Conservation (phyloP, 169 alveolate genomes). For the Babesia bovis region DNA sequence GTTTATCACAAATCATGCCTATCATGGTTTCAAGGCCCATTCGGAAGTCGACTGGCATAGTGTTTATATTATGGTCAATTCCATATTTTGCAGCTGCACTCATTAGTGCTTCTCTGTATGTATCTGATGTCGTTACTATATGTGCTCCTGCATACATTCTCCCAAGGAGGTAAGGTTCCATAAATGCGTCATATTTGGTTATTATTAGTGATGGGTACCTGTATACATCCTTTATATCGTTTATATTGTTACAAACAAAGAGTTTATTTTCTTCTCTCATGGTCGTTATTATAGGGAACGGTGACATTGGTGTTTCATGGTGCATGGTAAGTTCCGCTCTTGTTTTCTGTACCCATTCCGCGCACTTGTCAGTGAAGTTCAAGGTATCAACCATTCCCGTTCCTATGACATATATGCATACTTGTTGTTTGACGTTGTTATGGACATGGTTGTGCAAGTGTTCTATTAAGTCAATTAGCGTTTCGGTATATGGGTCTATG, state of each 20-base stretch:
- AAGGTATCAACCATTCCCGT: constrained; percentile 42
- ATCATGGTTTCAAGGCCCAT: neutral
- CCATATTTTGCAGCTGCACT: neutral
- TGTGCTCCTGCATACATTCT: constrained; percentile 25
- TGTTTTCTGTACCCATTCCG: constrained; percentile 50
- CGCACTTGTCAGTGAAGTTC: constrained; percentile 53
- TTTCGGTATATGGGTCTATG: constrained; percentile 38
- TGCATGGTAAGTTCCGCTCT: constrained; percentile 47
- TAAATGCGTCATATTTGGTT: neutral
- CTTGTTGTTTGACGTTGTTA: neutral
- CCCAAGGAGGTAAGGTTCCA: constrained; percentile 11
- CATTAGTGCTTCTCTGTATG: constrained; percentile 1
- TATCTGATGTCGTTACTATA: neutral
- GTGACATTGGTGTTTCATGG: constrained; percentile 40
- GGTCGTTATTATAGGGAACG: constrained; percentile 27
- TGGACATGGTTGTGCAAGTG: constrained; percentile 1
- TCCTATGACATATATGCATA: constrained; percentile 47
- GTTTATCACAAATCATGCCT: neutral
- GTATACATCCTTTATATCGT: constrained; percentile 38
- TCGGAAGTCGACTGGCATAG: constrained; percentile 1
- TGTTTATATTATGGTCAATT: neutral
- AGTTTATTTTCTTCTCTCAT: constrained; percentile 34
- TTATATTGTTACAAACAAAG: constrained; percentile 25
- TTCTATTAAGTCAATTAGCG: constrained; percentile 31
- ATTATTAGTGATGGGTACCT: constrained; percentile 43